These are phyloP conservation scores for Oidiodendron maius DNA, from an alignment of 495 filamentous ascomycete species.

Conservation along the genomic window DNA sequence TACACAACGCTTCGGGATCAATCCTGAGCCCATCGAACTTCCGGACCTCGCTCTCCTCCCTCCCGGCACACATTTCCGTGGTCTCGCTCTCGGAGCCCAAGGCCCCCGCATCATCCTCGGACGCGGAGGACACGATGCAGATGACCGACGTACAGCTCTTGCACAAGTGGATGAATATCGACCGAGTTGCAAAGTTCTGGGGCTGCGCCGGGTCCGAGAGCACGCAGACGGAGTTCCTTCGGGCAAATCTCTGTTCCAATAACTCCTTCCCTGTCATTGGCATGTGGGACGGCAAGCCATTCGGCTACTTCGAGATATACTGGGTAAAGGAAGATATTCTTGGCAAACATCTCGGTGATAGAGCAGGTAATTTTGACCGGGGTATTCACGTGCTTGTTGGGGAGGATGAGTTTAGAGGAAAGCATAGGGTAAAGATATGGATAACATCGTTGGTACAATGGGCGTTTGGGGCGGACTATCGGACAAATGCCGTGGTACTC, in stretches of 20 bases:
- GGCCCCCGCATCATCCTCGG: conserved; percentile 13
- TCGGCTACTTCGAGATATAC: conserved; percentile 97
- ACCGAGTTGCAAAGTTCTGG: conserved; percentile 80
- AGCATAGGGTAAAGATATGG: conserved; percentile 71
- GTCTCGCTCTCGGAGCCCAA: conserved; percentile 19
- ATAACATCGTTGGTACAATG: conserved; percentile 80
- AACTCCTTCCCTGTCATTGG: conserved; percentile 91
- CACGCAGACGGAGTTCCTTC: conserved; percentile 64
- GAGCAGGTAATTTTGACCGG: conserved; percentile 73
- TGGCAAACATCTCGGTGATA: conserved; percentile 52
- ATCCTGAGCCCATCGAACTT: conserved; percentile 6
- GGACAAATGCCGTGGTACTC: conserved; percentile 75
- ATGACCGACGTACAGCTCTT: conserved; percentile 68
- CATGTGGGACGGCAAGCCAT: conserved; percentile 90
- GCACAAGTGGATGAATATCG: conserved; percentile 84
- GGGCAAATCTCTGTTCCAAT: conserved; percentile 50
- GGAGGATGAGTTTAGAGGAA: conserved; percentile 84
- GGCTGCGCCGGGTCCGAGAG: conserved; percentile 57
- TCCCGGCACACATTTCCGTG: conserved; percentile 22
- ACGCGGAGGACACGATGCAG: conserved; percentile 27
- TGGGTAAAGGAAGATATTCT: conserved; percentile 94
- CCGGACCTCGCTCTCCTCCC: conserved; percentile 23
- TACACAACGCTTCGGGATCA: conserved; percentile 15
- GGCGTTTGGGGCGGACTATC: conserved; percentile 69
- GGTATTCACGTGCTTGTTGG: conserved; percentile 86